phyloP scores from a whole-genome alignment of 371 early-diverging fungal genomes.

The Syncephalis fuscata region DNA sequence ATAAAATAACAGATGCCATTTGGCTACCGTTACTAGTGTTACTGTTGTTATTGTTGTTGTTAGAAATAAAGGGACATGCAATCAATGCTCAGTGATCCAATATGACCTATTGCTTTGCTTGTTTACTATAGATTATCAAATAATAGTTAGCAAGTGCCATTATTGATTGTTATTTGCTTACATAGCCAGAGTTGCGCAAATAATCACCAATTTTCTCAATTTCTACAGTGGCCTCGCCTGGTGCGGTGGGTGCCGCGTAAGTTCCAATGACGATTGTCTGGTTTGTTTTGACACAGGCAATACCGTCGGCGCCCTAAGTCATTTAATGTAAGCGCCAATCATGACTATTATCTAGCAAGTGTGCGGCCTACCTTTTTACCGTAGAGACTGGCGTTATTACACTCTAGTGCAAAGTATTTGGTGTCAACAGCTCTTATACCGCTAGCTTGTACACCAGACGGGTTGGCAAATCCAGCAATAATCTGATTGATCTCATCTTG shows the following conservation, averaged over 20 bases:
- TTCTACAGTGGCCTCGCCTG: conserved; percentile 58
- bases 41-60: too few species aligned
- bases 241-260: conserved; percentile 44
- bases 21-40: too few species aligned
- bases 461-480: conserved; percentile 41
- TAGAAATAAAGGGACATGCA: too few species aligned
- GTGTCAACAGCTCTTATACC: conserved; percentile 48
- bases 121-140: too few species aligned
- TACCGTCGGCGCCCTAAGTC: conserved; percentile 46
- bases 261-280: conserved; percentile 61
- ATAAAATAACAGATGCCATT: too few species aligned
- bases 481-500: conserved; percentile 38
- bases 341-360: neutral
- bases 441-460: conserved; percentile 27
- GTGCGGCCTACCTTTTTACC: conserved; percentile 49
- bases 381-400: conserved; percentile 51
- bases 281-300: conserved; percentile 62
- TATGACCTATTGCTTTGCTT: too few species aligned
- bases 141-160: too few species aligned
- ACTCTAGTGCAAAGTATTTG: conserved; percentile 58
- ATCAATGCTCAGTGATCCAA: too few species aligned
- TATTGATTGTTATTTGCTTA: too few species aligned
- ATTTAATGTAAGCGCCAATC: neutral
- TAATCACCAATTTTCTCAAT: conserved; percentile 75
- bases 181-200: conserved; percentile 14